A percentile compares a stretch with the other conserved stretches of the same genome.
Evolutionary conservation across 352 stramenopile species (phyloP).

Genomic region (Globisporangium megalacanthum): DNA sequence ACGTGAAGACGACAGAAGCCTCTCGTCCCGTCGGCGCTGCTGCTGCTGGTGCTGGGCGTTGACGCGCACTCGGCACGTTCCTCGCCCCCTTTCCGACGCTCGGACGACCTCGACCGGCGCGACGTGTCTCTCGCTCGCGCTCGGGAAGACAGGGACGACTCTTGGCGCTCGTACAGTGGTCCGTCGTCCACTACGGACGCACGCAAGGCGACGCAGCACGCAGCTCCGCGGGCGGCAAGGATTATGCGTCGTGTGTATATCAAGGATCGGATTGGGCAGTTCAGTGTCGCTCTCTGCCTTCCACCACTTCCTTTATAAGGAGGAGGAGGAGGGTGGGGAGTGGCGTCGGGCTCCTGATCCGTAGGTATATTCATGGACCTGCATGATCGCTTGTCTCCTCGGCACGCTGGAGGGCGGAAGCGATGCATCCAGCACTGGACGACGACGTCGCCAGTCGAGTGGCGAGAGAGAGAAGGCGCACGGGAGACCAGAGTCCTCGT

Average conservation of each 20-base stretch:
- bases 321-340: background rate
- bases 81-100: background rate
- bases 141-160: slow-evolving; percentile 16
- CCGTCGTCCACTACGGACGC: slow-evolving; percentile 4
- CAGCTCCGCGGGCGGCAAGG: slow-evolving; percentile 26
- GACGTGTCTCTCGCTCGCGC: background rate
- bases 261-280: slow-evolving; percentile 77
- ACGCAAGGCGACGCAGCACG: background rate
- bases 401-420: background rate
- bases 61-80: slow-evolving; percentile 1
- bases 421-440: background rate
- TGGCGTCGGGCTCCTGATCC: slow-evolving; percentile 30
- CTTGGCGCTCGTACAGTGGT: slow-evolving; percentile 4
- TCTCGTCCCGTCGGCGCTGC: slow-evolving; percentile 6
- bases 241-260: slow-evolving; percentile 67
- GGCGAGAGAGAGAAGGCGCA: background rate
- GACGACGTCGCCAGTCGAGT: background rate
- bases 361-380: slow-evolving; percentile 83
- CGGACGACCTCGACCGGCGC: slow-evolving; percentile 10
- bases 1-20: slow-evolving; percentile 13
- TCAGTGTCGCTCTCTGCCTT: background rate
- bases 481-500: too few relatives aligned
- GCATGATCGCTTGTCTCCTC: slow-evolving; percentile 35
- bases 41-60: background rate
- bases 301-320: slow-evolving; percentile 2